These are phyloP conservation scores for Sugiyamaella mastotermitis DNA, from an alignment of 805 yeast genomes.

Conservation along the genomic window DNA sequence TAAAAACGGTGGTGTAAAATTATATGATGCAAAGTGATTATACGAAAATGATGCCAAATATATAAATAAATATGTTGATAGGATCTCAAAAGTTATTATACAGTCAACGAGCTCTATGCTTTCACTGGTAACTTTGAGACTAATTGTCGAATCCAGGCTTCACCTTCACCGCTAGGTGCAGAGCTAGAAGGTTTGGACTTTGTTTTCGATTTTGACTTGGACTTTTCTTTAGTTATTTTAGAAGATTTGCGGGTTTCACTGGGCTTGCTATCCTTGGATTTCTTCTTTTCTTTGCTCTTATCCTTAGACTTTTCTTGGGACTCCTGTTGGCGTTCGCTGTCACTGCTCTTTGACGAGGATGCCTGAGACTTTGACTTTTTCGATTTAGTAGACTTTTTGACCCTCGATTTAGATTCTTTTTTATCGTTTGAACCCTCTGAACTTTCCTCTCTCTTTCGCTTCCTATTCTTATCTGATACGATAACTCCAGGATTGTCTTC, in stretches of 20 bases:
- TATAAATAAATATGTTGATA: too few relatives aligned
- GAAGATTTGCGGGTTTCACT: not conserved
- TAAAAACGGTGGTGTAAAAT: too few relatives aligned
- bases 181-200: not conserved
- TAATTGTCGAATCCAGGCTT: not conserved
- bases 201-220: not conserved
- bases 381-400: constrained; percentile 22
- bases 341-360: constrained; percentile 14
- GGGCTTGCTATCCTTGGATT: not conserved
- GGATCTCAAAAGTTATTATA: too few relatives aligned
- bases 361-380: constrained; percentile 2
- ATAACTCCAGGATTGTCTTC: constrained; percentile 23
- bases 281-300: not conserved
- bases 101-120: too few relatives aligned
- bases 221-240: too few relatives aligned
- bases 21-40: too few relatives aligned
- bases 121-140: too few relatives aligned
- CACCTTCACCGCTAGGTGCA: not conserved
- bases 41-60: too few relatives aligned
- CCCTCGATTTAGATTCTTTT: constrained; percentile 25
- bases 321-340: constrained; percentile 8
- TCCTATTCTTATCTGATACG: not conserved
- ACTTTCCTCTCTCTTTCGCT: constrained; percentile 21
- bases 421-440: too few relatives aligned
- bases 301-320: constrained; percentile 18